Conservation (phyloP, 1,284 basidiomycete genomes). For the Tausonia pullulans region DNA sequence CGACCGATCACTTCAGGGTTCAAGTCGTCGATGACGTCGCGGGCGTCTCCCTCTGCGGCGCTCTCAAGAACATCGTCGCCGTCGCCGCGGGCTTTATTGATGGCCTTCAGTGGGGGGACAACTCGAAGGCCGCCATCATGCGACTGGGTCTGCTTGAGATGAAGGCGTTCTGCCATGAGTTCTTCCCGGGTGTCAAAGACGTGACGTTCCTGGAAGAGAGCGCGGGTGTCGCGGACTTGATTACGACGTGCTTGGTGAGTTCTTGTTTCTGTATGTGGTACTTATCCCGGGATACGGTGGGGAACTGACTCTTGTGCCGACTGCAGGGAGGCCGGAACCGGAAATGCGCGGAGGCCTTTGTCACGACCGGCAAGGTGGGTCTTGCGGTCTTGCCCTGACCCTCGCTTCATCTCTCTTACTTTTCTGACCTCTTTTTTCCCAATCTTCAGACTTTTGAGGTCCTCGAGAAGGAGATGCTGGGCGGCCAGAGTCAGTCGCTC, state of each 20-base stretch:
- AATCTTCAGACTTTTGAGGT: constrained; percentile 34
- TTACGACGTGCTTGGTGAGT: constrained; percentile 40
- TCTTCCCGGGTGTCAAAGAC: constrained; percentile 42
- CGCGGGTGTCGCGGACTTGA: constrained; percentile 47
- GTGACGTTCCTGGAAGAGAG: constrained; percentile 43
- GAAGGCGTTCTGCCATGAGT: constrained; percentile 41
- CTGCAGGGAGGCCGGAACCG: constrained; percentile 42
- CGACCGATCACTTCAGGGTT: constrained; percentile 41
- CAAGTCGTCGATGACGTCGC: constrained; percentile 45
- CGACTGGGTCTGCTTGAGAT: constrained; percentile 42
- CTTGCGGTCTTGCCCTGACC: constrained; percentile 21
- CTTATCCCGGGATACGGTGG: not conserved
- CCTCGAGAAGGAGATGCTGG: constrained; percentile 44
- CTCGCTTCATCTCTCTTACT: not conserved
- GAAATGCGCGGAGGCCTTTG: constrained; percentile 41
- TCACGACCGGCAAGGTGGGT: constrained; percentile 37
- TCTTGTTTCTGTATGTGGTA: not conserved
- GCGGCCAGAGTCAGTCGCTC: constrained; percentile 40
- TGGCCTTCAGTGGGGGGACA: constrained; percentile 41
- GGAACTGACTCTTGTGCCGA: constrained; percentile 1
- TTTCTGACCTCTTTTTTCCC: constrained; percentile 18
- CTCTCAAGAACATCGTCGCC: constrained; percentile 47
- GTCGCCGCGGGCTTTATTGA: constrained; percentile 46
- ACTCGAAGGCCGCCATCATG: constrained; percentile 41
- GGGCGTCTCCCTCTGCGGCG: constrained; percentile 46